These are phyloP conservation scores for Murraya paniculata DNA, from an alignment of 345 rosid species.

Conservation along the genomic window DNA sequence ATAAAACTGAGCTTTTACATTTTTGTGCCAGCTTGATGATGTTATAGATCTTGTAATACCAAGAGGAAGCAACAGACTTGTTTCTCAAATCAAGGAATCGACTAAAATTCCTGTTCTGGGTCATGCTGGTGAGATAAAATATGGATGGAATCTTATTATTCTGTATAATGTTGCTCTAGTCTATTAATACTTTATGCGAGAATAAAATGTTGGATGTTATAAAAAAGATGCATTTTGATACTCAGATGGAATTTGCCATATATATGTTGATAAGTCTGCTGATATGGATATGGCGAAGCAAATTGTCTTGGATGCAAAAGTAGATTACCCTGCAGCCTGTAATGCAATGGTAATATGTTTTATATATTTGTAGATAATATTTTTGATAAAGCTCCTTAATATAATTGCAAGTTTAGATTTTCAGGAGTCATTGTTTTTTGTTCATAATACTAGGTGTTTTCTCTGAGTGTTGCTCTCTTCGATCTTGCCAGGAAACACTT, in stretches of 20 bases:
- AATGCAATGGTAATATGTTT: constrained; percentile 78
- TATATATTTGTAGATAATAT: not conserved
- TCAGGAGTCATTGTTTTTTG: not conserved
- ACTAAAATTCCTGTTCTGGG: constrained; percentile 98
- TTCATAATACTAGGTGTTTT: not conserved
- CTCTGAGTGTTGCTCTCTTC: constrained; percentile 12
- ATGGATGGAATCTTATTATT: constrained; percentile 4
- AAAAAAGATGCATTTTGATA: constrained; percentile 5
- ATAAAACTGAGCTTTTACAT: constrained; percentile 21
- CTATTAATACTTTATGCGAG: not conserved
- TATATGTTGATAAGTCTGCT: constrained; percentile 88
- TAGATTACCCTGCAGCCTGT: constrained; percentile 97
- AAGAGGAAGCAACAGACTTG: constrained; percentile 96
- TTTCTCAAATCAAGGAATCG: constrained; percentile 80
- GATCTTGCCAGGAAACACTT: constrained; percentile 74
- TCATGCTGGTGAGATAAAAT: constrained; percentile 74
- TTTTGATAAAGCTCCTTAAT: not conserved
- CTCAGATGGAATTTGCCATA: constrained; percentile 97
- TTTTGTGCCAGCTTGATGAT: constrained; percentile 82
- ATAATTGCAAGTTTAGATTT: not conserved
- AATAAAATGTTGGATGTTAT: constrained; percentile 8
- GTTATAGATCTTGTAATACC: constrained; percentile 99
- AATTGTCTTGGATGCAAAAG: constrained; percentile 82
- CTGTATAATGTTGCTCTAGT: constrained; percentile 1
- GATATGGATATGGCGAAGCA: constrained; percentile 76